These are phyloP conservation scores for Aureobasidium musti DNA, from an alignment of 2,329 filamentous ascomycete genomes.

Conservation along the genomic window DNA sequence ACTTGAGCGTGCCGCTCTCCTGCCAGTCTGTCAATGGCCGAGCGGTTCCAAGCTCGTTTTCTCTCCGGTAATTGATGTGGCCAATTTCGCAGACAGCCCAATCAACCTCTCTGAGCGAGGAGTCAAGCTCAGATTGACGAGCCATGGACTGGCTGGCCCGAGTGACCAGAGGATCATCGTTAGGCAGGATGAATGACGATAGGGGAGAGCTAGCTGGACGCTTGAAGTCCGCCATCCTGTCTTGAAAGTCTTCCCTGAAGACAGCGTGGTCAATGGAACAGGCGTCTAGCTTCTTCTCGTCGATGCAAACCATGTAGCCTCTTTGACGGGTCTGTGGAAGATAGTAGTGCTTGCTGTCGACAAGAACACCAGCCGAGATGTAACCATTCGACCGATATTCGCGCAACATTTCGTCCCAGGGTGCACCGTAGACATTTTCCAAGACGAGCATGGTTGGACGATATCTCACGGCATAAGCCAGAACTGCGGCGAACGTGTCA, in stretches of 20 bases:
- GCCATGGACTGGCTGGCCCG: constrained; percentile 55
- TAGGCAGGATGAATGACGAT: constrained; percentile 61
- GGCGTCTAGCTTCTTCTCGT: background rate
- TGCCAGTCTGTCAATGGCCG: constrained; percentile 63
- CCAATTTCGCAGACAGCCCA: constrained; percentile 62
- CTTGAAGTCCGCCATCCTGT: constrained; percentile 51
- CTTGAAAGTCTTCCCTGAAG: constrained; percentile 37
- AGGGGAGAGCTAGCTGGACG: constrained; percentile 64
- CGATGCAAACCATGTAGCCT: constrained; percentile 52
- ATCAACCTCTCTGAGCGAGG: constrained; percentile 40
- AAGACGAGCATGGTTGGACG: constrained; percentile 66
- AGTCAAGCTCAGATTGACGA: constrained; percentile 34
- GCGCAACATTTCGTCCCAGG: constrained; percentile 55
- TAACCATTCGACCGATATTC: constrained; percentile 59
- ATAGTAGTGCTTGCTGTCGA: constrained; percentile 72
- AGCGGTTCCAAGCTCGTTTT: constrained; percentile 54
- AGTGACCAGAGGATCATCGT: constrained; percentile 58
- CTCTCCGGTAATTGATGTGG: constrained; percentile 59
- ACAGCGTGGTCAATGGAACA: background rate
- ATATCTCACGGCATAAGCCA: constrained; percentile 57
- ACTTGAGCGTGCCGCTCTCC: constrained; percentile 54
- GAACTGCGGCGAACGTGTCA: constrained; percentile 64
- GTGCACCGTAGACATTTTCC: constrained; percentile 67
- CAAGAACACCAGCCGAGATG: constrained; percentile 48
- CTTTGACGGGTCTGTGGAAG: constrained; percentile 61